A percentile compares a stretch with the other conserved stretches of the same genome.
phyloP scores from a whole-genome alignment of 2,329 filamentous ascomycete species.

The Xylariales sp. region DNA sequence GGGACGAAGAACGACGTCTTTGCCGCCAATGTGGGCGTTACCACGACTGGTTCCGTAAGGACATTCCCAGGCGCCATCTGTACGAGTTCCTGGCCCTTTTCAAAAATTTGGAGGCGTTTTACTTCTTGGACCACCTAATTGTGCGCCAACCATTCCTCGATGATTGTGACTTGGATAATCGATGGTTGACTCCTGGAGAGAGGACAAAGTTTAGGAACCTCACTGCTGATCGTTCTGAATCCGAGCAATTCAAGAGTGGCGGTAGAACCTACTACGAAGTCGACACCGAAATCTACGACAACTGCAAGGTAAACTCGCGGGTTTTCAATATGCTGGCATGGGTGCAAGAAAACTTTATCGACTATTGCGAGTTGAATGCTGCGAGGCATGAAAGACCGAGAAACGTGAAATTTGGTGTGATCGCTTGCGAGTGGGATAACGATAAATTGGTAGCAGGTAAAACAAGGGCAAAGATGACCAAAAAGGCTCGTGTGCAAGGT shows the following conservation, averaged over 20 bases:
- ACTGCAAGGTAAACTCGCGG: constrained; percentile 30
- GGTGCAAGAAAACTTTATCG: constrained; percentile 32
- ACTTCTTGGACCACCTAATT: constrained; percentile 39
- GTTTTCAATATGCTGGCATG: constrained; percentile 32
- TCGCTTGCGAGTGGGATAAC: constrained; percentile 36
- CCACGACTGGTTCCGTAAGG: constrained; percentile 19
- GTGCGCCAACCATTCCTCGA: constrained; percentile 20
- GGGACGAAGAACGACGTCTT: constrained; percentile 27
- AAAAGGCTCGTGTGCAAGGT: neutral
- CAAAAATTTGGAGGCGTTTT: constrained; percentile 37
- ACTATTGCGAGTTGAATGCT: constrained; percentile 28
- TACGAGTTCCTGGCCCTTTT: constrained; percentile 39
- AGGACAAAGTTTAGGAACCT: constrained; percentile 6
- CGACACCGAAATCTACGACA: constrained; percentile 26
- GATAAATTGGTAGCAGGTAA: constrained; percentile 1
- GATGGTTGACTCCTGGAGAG: constrained; percentile 7
- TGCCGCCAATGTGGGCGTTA: constrained; percentile 29
- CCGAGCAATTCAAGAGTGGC: constrained; percentile 20
- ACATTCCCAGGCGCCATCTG: constrained; percentile 32
- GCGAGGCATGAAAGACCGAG: constrained; percentile 27
- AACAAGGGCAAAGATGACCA: neutral
- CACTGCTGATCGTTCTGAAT: constrained; percentile 1
- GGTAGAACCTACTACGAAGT: constrained; percentile 28
- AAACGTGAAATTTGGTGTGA: constrained; percentile 33
- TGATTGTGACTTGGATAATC: constrained; percentile 3